Conservation (phyloP, 2,329 filamentous ascomycete genomes). For the Ophiostoma quercus region DNA sequence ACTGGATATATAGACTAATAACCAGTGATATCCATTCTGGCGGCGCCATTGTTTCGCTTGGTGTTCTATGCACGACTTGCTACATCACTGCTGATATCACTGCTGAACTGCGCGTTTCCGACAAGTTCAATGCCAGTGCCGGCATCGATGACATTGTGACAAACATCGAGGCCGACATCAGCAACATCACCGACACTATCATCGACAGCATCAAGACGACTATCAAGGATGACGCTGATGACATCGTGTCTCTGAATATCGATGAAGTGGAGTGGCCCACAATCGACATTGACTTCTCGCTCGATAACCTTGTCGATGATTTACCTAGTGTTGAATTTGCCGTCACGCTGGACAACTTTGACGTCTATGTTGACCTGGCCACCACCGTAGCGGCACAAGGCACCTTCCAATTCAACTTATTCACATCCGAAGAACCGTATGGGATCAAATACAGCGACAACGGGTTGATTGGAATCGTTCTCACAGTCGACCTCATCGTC, state of each 20-base stretch:
- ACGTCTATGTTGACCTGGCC: slow-evolving; percentile 47
- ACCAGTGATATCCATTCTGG: background rate
- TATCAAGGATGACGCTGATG: slow-evolving; percentile 34
- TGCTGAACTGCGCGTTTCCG: slow-evolving; percentile 15
- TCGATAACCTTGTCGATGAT: slow-evolving; percentile 36
- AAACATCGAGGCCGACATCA: slow-evolving; percentile 14
- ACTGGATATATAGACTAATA: background rate
- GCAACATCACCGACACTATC: slow-evolving; percentile 19
- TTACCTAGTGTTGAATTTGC: slow-evolving; percentile 42
- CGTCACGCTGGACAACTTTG: slow-evolving; percentile 47
- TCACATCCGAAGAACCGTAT: background rate
- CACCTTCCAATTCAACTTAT: background rate
- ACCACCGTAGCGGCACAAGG: slow-evolving; percentile 40
- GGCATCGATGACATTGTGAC: background rate
- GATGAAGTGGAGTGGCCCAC: slow-evolving; percentile 22
- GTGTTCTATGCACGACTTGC: slow-evolving; percentile 21
- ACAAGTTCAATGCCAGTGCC: slow-evolving; percentile 16
- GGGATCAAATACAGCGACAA: background rate
- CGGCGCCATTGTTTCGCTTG: background rate
- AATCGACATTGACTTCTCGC: slow-evolving; percentile 40
- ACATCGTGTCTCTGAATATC: slow-evolving; percentile 30
- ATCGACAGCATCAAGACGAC: slow-evolving; percentile 29
- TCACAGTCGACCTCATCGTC: background rate
- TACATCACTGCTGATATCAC: slow-evolving; percentile 20
- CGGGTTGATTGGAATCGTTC: background rate